These are phyloP conservation scores for Colletotrichum scovillei DNA, from an alignment of 2,329 filamentous ascomycete species.

Conservation along the genomic window DNA sequence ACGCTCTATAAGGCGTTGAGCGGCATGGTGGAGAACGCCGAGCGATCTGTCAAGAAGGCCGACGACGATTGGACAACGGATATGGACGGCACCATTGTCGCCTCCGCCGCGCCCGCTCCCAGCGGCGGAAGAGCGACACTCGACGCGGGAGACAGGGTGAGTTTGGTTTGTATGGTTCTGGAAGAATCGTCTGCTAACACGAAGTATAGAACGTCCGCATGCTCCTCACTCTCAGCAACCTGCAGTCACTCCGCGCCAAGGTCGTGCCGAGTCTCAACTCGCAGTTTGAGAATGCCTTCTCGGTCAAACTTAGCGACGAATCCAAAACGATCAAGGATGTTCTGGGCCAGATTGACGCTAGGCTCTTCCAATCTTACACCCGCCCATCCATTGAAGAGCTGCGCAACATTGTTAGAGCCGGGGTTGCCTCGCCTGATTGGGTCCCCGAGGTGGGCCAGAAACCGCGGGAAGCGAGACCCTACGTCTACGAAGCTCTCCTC, in stretches of 20 bases:
- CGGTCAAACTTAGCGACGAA: conserved; percentile 93
- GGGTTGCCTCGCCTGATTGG: conserved; percentile 80
- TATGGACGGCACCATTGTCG: conserved; percentile 52
- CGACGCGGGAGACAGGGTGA: conserved; percentile 67
- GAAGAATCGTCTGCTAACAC: neutral
- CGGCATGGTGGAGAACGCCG: conserved; percentile 97
- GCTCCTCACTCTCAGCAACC: conserved; percentile 92
- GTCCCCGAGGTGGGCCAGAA: conserved; percentile 65
- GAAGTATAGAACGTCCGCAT: conserved; percentile 82
- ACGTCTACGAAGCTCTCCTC: conserved; percentile 89
- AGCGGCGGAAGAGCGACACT: conserved; percentile 59
- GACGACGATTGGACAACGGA: conserved; percentile 71
- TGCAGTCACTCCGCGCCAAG: conserved; percentile 83
- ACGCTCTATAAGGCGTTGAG: conserved; percentile 94
- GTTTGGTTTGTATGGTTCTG: conserved; percentile 39
- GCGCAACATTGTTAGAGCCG: conserved; percentile 75
- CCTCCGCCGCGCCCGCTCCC: conserved; percentile 47
- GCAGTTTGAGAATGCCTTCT: conserved; percentile 94
- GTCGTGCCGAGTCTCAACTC: conserved; percentile 89
- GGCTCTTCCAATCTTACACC: conserved; percentile 93
- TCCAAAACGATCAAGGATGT: conserved; percentile 92
- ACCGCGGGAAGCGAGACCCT: conserved; percentile 83
- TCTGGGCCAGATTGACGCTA: conserved; percentile 87
- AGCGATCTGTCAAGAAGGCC: conserved; percentile 74
- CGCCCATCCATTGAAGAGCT: conserved; percentile 78